Evolutionary conservation across 257 asterid genomes (phyloP), one percentile per base, ranked within the genome.

Genomic region (Oldenlandia corymbosa): DNA sequence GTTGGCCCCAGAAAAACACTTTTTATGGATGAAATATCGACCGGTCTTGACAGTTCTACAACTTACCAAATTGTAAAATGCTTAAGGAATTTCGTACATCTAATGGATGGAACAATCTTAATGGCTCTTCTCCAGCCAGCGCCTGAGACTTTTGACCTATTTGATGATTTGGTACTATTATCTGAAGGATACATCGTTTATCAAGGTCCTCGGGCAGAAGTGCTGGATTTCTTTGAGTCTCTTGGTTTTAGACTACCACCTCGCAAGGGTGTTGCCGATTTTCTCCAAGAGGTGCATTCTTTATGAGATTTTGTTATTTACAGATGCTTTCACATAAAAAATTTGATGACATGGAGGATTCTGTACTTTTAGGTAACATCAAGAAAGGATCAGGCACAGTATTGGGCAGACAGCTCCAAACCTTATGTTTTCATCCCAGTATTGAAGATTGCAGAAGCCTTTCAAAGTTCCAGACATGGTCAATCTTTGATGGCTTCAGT

Each of bases 111-210:
- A 75, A 87, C 97, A 7, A 80, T 88, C 74, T 46, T 87, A 51
- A 83, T 90, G 92, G 92, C 96, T 68, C 93, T 90, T 62, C 97
- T 90, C 74, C 97, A 90, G 71, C 96, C 96, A 50, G 92, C 97
- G 50, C 97, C 95, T 2, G 97, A 90, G 81, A 90, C 95, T 21
- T 87, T 90, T 69, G 95, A 85, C 48, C 77, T 90, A 68, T 90
- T 90, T 65, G 97, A 90, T 75, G 97, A 90, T 73, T 78, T 90
- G 71, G 80, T 88, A 46, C 53, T 90, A 64, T 80, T 90, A 21
- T 90, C 93, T 36, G 96, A 85, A 68, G 97, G 97, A 26, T 71
- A 85, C 75, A 78, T 90, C 46, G 72, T 90, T 61, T 90, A 90
- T 67, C 85, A 90, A 20, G 97, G 97, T 55, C 97, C 95, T 68